Base-by-base conservation (phyloP, 768 basidiomycete species). In the Coprinellus micaceus region DNA sequence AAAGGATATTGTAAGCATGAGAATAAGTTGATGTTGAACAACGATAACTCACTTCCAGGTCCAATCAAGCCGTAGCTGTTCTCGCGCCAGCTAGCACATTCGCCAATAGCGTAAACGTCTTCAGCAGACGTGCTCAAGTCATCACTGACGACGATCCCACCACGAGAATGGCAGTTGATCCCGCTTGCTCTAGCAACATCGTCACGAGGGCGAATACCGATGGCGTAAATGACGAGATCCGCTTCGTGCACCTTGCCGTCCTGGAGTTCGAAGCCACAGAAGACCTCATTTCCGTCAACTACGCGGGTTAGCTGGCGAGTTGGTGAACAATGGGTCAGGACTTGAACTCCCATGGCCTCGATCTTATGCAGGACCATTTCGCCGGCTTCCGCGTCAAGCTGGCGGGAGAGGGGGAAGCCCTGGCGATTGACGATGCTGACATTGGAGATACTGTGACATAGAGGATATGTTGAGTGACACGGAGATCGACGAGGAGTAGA, bases 41-140 rank as follows among this genome's bases (percentile, higher is more conserved):
- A 19, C 39, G 2, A 24, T 12, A 24, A 64, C 64, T 61, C 60
- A 75, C 77, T 76, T 39, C 88, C 86, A n/a, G 88, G 88, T 2
- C 80, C 86, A 62, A 89, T 87, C 10, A 91, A 72, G 2, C 88
- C 88, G 61, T 86, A 89, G n/a, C 78, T 82, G 39, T 86, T 81
- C 2, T 77, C 80, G 52, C 70, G 74, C 86, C 86, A 90, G 47
- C 74, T 77, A 1, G 87, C 87, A 64, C 89, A 91, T 67, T 89
- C 89, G 4, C 89, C 89, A 47, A 91, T 84, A 5, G 88, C 88
- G 60, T 81, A 89, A 5, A 89, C 79, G 51, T 83, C 80, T 39
- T 77, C 63, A 1, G 75, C 79, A 10, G 78, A 83, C 1, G 87
- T 89, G 62, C 73, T 66, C 46, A 89, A 69, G 51, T 72, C 68